These are phyloP conservation scores for Jamesozyma jinghongensis DNA, from an alignment of 805 yeast genomes.

Conservation along the genomic window DNA sequence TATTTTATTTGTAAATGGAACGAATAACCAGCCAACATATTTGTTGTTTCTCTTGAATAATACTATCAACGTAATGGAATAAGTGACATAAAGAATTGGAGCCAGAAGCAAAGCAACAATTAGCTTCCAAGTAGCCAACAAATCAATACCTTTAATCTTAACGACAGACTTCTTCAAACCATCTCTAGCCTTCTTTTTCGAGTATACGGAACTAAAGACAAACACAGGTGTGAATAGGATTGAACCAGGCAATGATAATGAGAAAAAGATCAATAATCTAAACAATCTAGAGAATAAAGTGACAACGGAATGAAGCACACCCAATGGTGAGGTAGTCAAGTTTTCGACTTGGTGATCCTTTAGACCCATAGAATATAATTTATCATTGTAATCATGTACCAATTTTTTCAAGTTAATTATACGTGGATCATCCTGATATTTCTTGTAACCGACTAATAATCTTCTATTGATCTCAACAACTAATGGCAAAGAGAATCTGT, in stretches of 20 bases:
- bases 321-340: constrained; percentile 32
- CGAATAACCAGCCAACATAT: constrained; percentile 29
- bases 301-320: constrained; percentile 39
- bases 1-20: constrained; percentile 15
- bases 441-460: constrained; percentile 71
- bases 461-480: constrained; percentile 85
- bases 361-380: constrained; percentile 53
- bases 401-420: constrained; percentile 51
- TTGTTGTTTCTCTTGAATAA: constrained; percentile 25
- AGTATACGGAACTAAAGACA: constrained; percentile 57
- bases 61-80: constrained; percentile 43
- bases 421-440: constrained; percentile 63
- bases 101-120: constrained; percentile 76
- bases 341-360: constrained; percentile 64
- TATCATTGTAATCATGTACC: constrained; percentile 60
- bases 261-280: constrained; percentile 42
- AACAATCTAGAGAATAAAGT: constrained; percentile 45
- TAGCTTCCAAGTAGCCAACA: constrained; percentile 92
- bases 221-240: constrained; percentile 81
- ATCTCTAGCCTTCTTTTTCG: constrained; percentile 58
- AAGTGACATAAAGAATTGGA: constrained; percentile 71
- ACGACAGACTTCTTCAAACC: constrained; percentile 90
- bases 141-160: constrained; percentile 82
- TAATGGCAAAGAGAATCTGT: constrained; percentile 50
- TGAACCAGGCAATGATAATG: constrained; percentile 76